Base-by-base conservation (phyloP, 305 asterid genomes). In the Fraxinus ornus region DNA sequence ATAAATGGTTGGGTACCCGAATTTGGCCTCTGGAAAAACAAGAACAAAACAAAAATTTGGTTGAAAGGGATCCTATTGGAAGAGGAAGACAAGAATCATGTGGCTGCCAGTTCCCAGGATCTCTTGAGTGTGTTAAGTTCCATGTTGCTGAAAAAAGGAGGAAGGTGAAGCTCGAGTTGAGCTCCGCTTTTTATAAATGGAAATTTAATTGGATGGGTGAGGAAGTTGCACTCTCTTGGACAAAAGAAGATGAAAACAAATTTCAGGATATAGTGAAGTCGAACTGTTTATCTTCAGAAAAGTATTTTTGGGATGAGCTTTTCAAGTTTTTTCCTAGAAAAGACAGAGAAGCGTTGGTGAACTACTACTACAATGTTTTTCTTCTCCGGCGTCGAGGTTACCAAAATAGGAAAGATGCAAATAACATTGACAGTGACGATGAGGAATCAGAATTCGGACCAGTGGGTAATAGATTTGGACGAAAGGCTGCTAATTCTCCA, bases 311-410 rank as follows among this genome's bases (percentile, higher is more conserved):
- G 96, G 89, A 86, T 22, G 97, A 93, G 76, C 86, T 94, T 35
- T 87, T 91, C 81, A 90, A 86, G 87, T 19, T 28, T 35, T 93
- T 96, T 66, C 90, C 92, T 0, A 39, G 55, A 1, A 92, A 86
- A 85, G 86, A 89, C 41, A 90, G 92, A 80, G 92, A 87, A 81
- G 86, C 90, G 5, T 77, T 96, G 83, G 97, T 94, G 68, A 93
- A 94, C 88, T 95, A 94, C 84, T 94, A 94, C 86, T 96, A 86
- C 86, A 96, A 96, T 10, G 98, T 93, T 44, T 94, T 84, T 88
- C 91, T 94, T 80, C 91, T 93, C 64, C 84, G 83, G 72, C 90
- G 92, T 30, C 87, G 98, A 82, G 93, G 85, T 62, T 72, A 85
- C 30, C 98, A 96, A 89, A 96, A 91, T 80, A 82, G 99, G 91